Base-by-base conservation (phyloP, 352 stramenopile species). In the Phytophthora palmivora region DNA sequence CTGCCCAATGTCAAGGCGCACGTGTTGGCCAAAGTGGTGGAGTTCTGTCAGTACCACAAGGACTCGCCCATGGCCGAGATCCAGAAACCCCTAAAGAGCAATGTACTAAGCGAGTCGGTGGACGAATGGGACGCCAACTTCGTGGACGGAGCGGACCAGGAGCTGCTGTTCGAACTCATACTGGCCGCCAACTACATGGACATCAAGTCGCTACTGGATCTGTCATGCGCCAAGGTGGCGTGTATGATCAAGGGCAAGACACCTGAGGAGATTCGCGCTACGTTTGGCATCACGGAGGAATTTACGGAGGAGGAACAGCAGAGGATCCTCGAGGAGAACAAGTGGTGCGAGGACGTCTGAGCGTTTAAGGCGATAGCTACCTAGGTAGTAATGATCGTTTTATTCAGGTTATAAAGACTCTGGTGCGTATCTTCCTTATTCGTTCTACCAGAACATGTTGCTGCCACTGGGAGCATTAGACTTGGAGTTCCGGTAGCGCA, bases 131-230 rank as follows among this genome's bases (percentile, higher is more conserved):
- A 89, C 58, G 70, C 70, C 58, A 69, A 80, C n/a, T 89, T 89
- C 45, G 73, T 89, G 22, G 63, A 80, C 26, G 36, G 73, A 41
- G 61, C 62, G 11, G 72, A 84, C 39, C 78, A 84, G 18, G 75
- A 87, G 62, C 61, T 87, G 63, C 73, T 87, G 19, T 86, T 87
- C 61, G 80, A 86, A 64, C 70, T 87, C 22, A 87, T 89, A 45
- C 67, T 87, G 44, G 80, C 78, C 19, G 80, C 80, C 62, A 87
- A 87, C 58, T 87, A 86, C 63, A 82, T 89, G 67, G 78, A 89
- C 47, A 89, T 89, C 63, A 87, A 89, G 75, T 69, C 58, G 32
- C 60, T 89, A 47, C 53, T 89, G 55, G 75, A 89, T 30, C 55
- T 89, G 34, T 63, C 75, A 41, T 89, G 79, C 46, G 79, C 79